Conservation (phyloP, 208 protist species). For the Crithidia bombi region DNA sequence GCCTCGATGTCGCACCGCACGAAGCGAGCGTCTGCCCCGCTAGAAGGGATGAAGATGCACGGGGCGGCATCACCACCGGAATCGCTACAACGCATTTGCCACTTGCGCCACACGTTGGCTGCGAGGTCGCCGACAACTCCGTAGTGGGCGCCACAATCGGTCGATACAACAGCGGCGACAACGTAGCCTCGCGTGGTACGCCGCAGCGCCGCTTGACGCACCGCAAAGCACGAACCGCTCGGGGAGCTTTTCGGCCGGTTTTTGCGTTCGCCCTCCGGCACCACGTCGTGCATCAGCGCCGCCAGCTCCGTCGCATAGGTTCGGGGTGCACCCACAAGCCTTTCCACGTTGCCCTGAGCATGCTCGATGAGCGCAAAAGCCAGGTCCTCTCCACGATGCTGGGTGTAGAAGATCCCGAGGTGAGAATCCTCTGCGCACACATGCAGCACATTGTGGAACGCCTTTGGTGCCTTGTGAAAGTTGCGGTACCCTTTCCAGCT, state of each 20-base stretch:
- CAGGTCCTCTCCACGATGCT: slow-evolving; percentile 9
- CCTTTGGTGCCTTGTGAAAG: slow-evolving; percentile 16
- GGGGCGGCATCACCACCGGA: slow-evolving; percentile 14
- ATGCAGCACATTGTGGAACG: slow-evolving; percentile 17
- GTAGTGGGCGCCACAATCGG: slow-evolving; percentile 26
- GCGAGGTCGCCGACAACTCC: slow-evolving; percentile 44
- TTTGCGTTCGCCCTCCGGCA: not conserved
- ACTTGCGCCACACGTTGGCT: slow-evolving; percentile 43
- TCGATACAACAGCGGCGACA: slow-evolving; percentile 35
- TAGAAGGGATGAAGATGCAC: slow-evolving; percentile 36
- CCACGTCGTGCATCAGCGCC: slow-evolving; percentile 8
- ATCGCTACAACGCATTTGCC: slow-evolving; percentile 25
- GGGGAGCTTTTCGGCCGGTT: too few relatives aligned
- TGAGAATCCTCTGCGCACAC: slow-evolving; percentile 21
- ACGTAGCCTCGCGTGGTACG: slow-evolving; percentile 43
- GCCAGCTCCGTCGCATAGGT: slow-evolving; percentile 12
- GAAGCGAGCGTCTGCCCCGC: slow-evolving; percentile 39
- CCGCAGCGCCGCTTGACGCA: slow-evolving; percentile 42
- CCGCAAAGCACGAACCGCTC: slow-evolving; percentile 14
- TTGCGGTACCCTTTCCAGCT: slow-evolving; percentile 18
- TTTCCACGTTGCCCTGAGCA: not conserved
- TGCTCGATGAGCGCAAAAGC: slow-evolving; percentile 26
- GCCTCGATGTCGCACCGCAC: slow-evolving; percentile 41
- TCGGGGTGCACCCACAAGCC: not conserved
- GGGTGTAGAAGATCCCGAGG: slow-evolving; percentile 28